These are phyloP conservation scores for Leishmania tarentolae DNA, from an alignment of 208 protist species.

Conservation along the genomic window DNA sequence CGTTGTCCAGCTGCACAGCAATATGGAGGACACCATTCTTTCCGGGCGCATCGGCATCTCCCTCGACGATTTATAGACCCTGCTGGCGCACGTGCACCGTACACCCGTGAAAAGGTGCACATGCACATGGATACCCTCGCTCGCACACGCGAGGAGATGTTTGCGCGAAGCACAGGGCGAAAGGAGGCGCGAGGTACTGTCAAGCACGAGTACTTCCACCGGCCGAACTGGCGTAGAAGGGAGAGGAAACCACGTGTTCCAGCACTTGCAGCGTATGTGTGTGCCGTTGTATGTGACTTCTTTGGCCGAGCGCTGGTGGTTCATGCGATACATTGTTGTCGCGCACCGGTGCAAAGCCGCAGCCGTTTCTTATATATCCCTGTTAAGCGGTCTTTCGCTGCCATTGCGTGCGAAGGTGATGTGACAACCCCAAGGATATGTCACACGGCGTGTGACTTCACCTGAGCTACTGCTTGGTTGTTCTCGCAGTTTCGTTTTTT, in stretches of 20 bases:
- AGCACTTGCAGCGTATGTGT: neutral
- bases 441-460: neutral
- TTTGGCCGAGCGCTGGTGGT: neutral
- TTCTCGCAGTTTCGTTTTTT: neutral
- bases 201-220: neutral
- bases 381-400: neutral
- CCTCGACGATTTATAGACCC: conserved; percentile 58
- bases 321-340: neutral
- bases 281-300: neutral
- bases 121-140: neutral
- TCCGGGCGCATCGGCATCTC: conserved; percentile 39
- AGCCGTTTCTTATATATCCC: neutral
- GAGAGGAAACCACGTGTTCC: neutral
- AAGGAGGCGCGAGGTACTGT: neutral
- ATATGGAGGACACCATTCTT: conserved; percentile 23
- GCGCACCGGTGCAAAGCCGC: neutral
- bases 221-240: neutral
- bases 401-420: neutral
- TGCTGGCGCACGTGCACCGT: neutral
- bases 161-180: neutral
- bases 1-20: conserved; percentile 67
- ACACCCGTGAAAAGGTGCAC: neutral
- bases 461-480: neutral
- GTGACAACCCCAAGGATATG: neutral
- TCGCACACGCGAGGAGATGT: neutral